phyloP scores from a whole-genome alignment of 148 eudicot genomes.

The Suaeda aralocaspica region DNA sequence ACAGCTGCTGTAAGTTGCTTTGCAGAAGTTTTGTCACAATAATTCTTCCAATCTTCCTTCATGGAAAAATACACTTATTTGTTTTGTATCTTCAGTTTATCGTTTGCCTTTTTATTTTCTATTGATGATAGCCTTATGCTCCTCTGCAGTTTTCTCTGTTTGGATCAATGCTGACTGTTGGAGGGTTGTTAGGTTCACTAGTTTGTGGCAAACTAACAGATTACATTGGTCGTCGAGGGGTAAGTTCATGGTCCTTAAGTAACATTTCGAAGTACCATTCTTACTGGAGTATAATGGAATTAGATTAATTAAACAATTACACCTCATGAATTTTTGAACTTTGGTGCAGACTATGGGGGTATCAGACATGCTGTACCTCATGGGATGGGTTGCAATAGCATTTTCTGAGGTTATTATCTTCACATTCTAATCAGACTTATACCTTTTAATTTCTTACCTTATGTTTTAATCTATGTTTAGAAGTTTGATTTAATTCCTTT shows the following conservation, averaged over 20 bases:
- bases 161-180: slow-evolving; percentile 44
- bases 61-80: neutral
- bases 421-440: neutral
- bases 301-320: no score
- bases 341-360: slow-evolving; percentile 50
- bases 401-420: slow-evolving; percentile 37
- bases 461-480: no score
- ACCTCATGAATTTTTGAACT: neutral
- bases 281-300: neutral
- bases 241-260: slow-evolving; percentile 23
- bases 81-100: neutral
- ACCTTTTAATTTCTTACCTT: neutral
- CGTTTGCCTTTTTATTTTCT: neutral
- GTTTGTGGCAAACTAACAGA: slow-evolving; percentile 52
- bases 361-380: slow-evolving; percentile 30
- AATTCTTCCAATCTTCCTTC: no score
- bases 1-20: slow-evolving; percentile 35
- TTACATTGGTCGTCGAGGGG: slow-evolving; percentile 44
- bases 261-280: slow-evolving; percentile 2
- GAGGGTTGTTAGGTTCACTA: slow-evolving; percentile 51
- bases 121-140: neutral
- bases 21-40: neutral
- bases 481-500: no score
- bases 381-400: slow-evolving; percentile 48
- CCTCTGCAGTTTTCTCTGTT: slow-evolving; percentile 33